Evolutionary conservation across 352 stramenopile genomes (phyloP).

Genomic region (Pythium monospermum): DNA sequence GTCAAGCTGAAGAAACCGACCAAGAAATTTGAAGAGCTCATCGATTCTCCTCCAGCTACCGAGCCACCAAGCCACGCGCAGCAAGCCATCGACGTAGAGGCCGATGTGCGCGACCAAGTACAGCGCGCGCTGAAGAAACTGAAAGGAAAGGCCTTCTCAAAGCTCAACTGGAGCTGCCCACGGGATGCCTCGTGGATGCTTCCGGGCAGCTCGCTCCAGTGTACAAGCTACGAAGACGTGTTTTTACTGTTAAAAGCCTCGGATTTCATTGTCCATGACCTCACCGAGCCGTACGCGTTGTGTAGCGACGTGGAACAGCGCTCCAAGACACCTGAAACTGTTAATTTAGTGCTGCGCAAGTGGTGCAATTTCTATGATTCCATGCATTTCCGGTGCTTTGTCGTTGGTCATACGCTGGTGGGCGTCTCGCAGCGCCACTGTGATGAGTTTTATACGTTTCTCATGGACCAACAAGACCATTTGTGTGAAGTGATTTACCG

Average conservation of each 20-base stretch:
- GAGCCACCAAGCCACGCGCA: too few species aligned
- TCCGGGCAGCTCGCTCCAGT: constrained; percentile 61
- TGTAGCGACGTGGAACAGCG: constrained; percentile 24
- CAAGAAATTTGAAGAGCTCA: constrained; percentile 19
- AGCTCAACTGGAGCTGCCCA: constrained; percentile 94
- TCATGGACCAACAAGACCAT: constrained; percentile 66
- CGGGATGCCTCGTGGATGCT: constrained; percentile 93
- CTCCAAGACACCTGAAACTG: constrained; percentile 11
- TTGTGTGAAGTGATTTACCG: constrained; percentile 61
- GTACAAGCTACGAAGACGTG: constrained; percentile 76
- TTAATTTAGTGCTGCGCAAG: constrained; percentile 91
- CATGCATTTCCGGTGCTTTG: constrained; percentile 95
- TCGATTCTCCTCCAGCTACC: too few species aligned
- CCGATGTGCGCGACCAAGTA: constrained; percentile 50
- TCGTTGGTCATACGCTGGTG: constrained; percentile 71
- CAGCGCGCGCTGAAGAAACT: constrained; percentile 58
- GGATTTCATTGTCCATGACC: constrained; percentile 89
- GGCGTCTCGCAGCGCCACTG: constrained; percentile 90
- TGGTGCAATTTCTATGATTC: constrained; percentile 94
- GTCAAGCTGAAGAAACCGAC: constrained; percentile 34
- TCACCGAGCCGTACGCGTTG: constrained; percentile 79
- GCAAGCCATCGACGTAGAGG: constrained; percentile 18
- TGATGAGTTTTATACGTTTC: constrained; percentile 90
- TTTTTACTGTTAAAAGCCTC: constrained; percentile 79
- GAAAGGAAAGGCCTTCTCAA: constrained; percentile 74